Percentiles rank a stretch among this genome's conserved stretches.
phyloP scores from a whole-genome alignment of 2,329 filamentous ascomycete species.

The Ascochyta viciae-villosae region DNA sequence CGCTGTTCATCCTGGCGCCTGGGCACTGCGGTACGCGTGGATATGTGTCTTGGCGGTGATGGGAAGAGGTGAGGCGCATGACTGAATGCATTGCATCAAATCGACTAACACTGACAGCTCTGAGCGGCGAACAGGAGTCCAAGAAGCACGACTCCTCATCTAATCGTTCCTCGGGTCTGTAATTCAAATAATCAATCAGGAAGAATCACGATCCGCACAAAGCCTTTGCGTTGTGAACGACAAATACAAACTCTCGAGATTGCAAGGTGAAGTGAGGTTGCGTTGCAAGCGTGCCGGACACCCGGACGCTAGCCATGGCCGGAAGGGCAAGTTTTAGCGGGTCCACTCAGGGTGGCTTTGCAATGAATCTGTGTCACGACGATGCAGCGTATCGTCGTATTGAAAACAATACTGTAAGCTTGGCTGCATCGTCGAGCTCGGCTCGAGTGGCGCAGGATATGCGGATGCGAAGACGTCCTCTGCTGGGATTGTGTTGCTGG shows the following conservation, averaged over 20 bases:
- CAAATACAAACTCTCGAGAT: background rate
- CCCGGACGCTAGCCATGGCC: constrained; percentile 9
- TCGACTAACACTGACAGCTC: background rate
- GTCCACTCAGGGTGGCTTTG: constrained; percentile 6
- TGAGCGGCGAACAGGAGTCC: too few relatives aligned
- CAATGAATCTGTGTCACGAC: background rate
- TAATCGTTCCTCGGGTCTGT: background rate
- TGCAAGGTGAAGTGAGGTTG: constrained; percentile 17
- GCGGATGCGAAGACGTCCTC: background rate
- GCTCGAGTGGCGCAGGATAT: background rate
- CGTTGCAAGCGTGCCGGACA: constrained; percentile 14
- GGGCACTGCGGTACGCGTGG: constrained; percentile 23
- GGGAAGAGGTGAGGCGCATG: constrained; percentile 9
- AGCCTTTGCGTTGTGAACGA: too few relatives aligned
- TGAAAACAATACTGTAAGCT: background rate
- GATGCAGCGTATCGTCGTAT: background rate
- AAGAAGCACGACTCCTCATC: background rate
- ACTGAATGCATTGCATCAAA: background rate
- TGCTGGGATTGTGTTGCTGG: background rate
- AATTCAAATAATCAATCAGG: too few relatives aligned
- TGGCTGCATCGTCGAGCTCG: background rate
- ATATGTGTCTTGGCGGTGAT: constrained; percentile 9
- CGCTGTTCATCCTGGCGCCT: constrained; percentile 8
- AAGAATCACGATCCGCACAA: background rate
- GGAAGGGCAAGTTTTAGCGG: constrained; percentile 8